Evolutionary conservation across 1,284 basidiomycete species (phyloP).

Genomic region (Laetiporus sulphureus): DNA sequence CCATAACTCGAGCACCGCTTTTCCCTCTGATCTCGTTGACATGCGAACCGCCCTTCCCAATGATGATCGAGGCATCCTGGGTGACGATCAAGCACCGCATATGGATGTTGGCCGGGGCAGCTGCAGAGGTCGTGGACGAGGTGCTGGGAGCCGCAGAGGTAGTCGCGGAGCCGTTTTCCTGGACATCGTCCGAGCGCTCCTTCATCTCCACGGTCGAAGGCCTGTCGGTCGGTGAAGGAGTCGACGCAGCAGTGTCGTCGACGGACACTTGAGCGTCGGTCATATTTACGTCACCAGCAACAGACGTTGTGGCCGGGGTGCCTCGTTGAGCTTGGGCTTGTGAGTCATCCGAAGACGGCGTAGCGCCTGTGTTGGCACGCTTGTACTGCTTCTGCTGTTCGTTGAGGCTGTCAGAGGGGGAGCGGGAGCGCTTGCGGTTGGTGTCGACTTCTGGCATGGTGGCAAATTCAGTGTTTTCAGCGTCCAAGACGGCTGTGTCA

Average conservation of each 20-base stretch:
- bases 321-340: conserved; percentile 32
- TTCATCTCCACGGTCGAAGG: conserved; percentile 16
- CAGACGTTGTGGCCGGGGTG: conserved; percentile 36
- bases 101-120: conserved; percentile 74
- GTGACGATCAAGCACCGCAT: conserved; percentile 98
- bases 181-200: conserved; percentile 24
- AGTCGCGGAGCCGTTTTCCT: conserved; percentile 25
- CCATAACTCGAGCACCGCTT: conserved; percentile 91
- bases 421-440: conserved; percentile 78
- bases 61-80: conserved; percentile 98
- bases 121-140: conserved; percentile 22
- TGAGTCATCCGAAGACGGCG: conserved; percentile 52
- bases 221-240: conserved; percentile 36
- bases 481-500: conserved; percentile 19
- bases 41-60: conserved; percentile 93
- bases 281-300: conserved; percentile 55
- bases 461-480: conserved; percentile 35
- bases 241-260: conserved; percentile 51
- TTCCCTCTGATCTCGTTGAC: conserved; percentile 99
- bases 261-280: conserved; percentile 37
- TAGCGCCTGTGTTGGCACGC: conserved; percentile 72
- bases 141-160: conserved; percentile 39
- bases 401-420: conserved; percentile 76
- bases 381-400: conserved; percentile 75
- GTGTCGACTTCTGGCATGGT: conserved; percentile 77